Conservation (phyloP, 202 grass and related monocot species). For the Setaria italica region DNA sequence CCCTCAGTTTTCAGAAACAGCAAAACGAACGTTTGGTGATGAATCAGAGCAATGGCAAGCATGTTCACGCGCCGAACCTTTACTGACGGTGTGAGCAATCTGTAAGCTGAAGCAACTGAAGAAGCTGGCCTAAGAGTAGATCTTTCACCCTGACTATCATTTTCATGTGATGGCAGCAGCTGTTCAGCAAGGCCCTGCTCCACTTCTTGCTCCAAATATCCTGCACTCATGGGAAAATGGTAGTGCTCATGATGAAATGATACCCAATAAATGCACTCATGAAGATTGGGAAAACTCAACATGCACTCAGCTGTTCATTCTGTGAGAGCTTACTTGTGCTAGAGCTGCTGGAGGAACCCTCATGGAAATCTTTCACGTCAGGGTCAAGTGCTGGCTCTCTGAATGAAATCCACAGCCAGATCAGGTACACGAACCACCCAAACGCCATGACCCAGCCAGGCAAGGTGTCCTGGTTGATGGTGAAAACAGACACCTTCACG, state of each 20-base stretch:
- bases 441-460: constrained; percentile 76
- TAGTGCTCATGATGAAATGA: not conserved
- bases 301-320: not conserved
- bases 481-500: constrained; percentile 46
- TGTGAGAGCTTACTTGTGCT: constrained; percentile 28
- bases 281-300: not conserved
- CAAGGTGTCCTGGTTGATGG: constrained; percentile 58
- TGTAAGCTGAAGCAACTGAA: constrained; percentile 58
- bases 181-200: constrained; percentile 47
- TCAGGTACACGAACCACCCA: constrained; percentile 56
- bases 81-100: constrained; percentile 62
- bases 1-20: not conserved
- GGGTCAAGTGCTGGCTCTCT: constrained; percentile 50
- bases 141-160: not conserved
- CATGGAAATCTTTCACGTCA: not conserved
- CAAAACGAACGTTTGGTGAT: not conserved
- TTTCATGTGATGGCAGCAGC: constrained; percentile 27
- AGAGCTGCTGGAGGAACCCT: constrained; percentile 20
- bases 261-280: not conserved
- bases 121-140: constrained; percentile 39
- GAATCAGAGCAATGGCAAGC: not conserved
- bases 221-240: not conserved
- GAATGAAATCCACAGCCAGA: constrained; percentile 68
- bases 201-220: constrained; percentile 22
- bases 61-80: constrained; percentile 29